Conservation (phyloP, 75 land plant genomes). For the Cunninghamia lanceolata region DNA sequence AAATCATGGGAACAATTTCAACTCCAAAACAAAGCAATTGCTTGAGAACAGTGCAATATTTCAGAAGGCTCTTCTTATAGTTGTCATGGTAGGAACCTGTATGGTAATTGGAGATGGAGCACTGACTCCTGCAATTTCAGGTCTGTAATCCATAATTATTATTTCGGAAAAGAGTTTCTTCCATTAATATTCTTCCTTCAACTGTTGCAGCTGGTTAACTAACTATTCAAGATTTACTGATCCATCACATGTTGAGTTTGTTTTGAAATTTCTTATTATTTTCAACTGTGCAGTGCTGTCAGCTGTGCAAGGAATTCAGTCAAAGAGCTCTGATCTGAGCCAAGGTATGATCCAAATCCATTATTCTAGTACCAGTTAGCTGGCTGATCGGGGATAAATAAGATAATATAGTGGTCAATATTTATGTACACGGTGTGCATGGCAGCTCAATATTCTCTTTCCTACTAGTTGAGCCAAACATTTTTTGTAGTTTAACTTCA, state of each 20-base stretch:
- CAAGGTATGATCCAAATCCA: slow-evolving; percentile 24
- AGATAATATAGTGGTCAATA: not conserved
- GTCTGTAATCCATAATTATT: slow-evolving; percentile 14
- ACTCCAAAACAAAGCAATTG: slow-evolving; percentile 12
- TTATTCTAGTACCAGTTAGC: not conserved
- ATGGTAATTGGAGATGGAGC: slow-evolving; percentile 76
- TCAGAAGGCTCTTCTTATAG: slow-evolving; percentile 27
- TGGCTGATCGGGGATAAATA: not conserved
- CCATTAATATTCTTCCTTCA: not conserved
- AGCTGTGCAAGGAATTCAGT: slow-evolving; percentile 47
- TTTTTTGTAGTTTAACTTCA: not conserved
- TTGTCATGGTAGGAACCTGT: slow-evolving; percentile 60
- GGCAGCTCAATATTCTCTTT: not conserved
- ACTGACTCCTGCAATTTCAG: slow-evolving; percentile 72
- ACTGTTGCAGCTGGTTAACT: not conserved
- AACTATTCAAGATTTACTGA: not conserved
- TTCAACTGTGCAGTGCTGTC: slow-evolving; percentile 22
- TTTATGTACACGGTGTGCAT: not conserved
- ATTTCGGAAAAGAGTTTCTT: not conserved
- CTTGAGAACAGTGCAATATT: slow-evolving; percentile 26
- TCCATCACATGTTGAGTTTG: not conserved
- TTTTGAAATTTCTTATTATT: not conserved
- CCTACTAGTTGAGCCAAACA: not conserved
- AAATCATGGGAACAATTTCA: slow-evolving; percentile 5
- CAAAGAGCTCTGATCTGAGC: slow-evolving; percentile 23